Conservation (phyloP, 1,284 basidiomycete species). For the Puccinia coronata region DNA sequence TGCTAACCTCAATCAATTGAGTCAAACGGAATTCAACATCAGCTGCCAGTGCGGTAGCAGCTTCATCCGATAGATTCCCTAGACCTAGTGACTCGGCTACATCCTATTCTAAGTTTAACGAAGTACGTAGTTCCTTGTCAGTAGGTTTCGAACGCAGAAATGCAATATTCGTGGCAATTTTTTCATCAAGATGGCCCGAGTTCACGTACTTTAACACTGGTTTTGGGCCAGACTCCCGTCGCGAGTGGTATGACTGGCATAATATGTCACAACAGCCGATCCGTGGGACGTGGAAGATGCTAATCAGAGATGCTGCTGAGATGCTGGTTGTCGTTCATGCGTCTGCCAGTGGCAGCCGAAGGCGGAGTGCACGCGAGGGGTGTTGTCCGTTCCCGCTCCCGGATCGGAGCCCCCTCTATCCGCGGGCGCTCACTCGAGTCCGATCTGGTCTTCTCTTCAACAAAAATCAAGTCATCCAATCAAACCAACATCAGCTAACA, state of each 20-base stretch:
- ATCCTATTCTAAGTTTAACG: constrained; percentile 66
- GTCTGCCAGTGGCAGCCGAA: too few species aligned
- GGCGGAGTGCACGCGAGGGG: too few species aligned
- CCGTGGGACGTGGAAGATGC: background rate
- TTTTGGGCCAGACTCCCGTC: constrained; percentile 47
- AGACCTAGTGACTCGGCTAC: constrained; percentile 86
- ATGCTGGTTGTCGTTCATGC: too few species aligned
- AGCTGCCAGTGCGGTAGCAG: constrained; percentile 82
- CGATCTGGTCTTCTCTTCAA: too few species aligned
- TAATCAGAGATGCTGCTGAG: too few species aligned
- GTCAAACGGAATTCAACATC: constrained; percentile 97
- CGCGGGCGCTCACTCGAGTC: too few species aligned
- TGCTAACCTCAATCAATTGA: constrained; percentile 77
- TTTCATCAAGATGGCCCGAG: background rate
- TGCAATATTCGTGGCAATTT: background rate
- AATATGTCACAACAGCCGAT: background rate
- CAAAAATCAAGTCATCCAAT: too few species aligned
- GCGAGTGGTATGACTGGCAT: constrained; percentile 45
- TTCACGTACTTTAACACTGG: constrained; percentile 38
- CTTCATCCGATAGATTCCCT: constrained; percentile 73
- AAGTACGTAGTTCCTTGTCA: background rate
- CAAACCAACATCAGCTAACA: too few species aligned
- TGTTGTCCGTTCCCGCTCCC: too few species aligned
- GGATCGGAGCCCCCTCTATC: too few species aligned
- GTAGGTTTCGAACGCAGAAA: background rate